Percentiles rank a stretch among this genome's conserved stretches.
Conservation (phyloP, 179 eudicot species). For the Drosera spatulata region DNA sequence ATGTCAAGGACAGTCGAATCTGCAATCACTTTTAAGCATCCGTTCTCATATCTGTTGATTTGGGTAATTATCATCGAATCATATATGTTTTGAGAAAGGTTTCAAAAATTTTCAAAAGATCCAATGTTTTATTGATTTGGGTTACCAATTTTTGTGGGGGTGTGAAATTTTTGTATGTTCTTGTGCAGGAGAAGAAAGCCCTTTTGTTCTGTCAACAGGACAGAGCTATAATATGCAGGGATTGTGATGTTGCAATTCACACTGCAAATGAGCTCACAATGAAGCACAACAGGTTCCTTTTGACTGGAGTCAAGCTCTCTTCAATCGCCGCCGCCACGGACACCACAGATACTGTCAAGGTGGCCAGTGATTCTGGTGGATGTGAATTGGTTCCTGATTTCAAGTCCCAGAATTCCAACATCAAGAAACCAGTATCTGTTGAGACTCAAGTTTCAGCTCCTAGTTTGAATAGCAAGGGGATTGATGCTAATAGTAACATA, state of each 20-base stretch:
- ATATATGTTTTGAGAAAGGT: background rate
- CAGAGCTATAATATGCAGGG: slow-evolving; percentile 69
- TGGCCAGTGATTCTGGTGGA: background rate
- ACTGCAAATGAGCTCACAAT: slow-evolving; percentile 53
- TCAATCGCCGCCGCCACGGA: slow-evolving; percentile 1
- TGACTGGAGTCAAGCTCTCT: slow-evolving; percentile 73
- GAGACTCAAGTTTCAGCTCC: slow-evolving; percentile 5
- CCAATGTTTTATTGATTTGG: background rate
- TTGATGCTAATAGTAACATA: background rate
- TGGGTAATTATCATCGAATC: background rate
- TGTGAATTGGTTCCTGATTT: slow-evolving; percentile 34
- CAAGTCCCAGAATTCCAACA: slow-evolving; percentile 11
- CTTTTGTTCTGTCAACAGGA: slow-evolving; percentile 79
- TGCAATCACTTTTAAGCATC: background rate
- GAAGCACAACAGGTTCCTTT: slow-evolving; percentile 60
- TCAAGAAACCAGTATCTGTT: slow-evolving; percentile 12
- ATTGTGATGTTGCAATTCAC: slow-evolving; percentile 75
- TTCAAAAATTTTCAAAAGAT: too few relatives aligned
- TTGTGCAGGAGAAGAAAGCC: slow-evolving; percentile 52
- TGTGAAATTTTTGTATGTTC: background rate
- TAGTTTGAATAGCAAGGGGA: background rate
- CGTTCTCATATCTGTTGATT: too few relatives aligned
- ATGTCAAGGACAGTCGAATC: background rate
- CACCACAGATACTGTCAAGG: background rate
- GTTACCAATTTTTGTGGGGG: background rate